These are phyloP conservation scores for Candida railenensis DNA, from an alignment of 805 yeast genomes.

Conservation along the genomic window DNA sequence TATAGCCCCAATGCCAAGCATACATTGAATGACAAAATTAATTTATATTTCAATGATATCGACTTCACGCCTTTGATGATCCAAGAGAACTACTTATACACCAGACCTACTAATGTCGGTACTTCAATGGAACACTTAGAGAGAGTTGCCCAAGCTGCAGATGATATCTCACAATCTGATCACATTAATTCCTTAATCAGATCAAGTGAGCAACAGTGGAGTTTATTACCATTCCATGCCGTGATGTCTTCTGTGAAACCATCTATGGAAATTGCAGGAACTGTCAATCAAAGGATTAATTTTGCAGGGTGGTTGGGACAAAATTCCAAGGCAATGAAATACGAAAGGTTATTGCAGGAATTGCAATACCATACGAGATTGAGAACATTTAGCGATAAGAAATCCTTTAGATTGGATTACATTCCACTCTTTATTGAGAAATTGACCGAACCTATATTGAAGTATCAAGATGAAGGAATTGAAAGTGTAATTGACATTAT, in stretches of 20 bases:
- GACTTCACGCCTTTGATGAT: conserved; percentile 95
- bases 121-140: conserved; percentile 54
- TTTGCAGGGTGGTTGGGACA: conserved; percentile 90
- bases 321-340: conserved; percentile 80
- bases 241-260: conserved; percentile 84
- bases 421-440: conserved; percentile 61
- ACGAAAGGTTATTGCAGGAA: conserved; percentile 76
- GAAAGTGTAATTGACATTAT: conserved; percentile 62
- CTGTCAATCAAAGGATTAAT: conserved; percentile 62
- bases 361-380: conserved; percentile 84
- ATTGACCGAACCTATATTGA: conserved; percentile 58
- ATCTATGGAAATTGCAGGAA: conserved; percentile 70
- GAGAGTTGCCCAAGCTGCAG: conserved; percentile 76
- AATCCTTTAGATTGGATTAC: conserved; percentile 74
- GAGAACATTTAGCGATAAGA: conserved; percentile 71
- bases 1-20: conserved; percentile 53
- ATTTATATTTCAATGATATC: conserved; percentile 88
- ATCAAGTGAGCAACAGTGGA: conserved; percentile 92
- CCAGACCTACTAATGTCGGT: conserved; percentile 53
- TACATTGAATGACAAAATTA: conserved; percentile 77
- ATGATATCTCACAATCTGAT: conserved; percentile 83
- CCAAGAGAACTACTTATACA: conserved; percentile 83
- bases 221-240: conserved; percentile 88
- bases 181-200: conserved; percentile 78
- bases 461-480: conserved; percentile 62